phyloP scores from a whole-genome alignment of 805 yeast species.

The Zygoascus tannicola region DNA sequence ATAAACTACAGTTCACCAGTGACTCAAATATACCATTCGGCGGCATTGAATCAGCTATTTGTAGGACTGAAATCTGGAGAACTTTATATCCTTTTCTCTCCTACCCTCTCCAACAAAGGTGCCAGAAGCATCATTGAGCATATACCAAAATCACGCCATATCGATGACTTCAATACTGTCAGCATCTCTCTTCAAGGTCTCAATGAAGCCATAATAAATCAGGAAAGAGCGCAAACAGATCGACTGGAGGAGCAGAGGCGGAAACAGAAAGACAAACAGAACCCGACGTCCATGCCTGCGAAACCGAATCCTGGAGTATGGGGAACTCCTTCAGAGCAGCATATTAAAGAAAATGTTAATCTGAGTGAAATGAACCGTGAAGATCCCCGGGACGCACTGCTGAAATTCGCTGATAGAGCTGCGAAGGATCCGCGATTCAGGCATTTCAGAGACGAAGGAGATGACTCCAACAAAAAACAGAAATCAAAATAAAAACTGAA shows the following conservation, averaged over 20 bases:
- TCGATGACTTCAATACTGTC: constrained; percentile 24
- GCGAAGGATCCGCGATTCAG: constrained; percentile 19
- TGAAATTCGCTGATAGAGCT: constrained; percentile 25
- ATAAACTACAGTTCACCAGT: constrained; percentile 9
- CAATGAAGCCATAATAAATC: constrained; percentile 17
- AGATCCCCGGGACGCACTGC: constrained; percentile 29
- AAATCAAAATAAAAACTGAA: no score
- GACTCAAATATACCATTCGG: constrained; percentile 22
- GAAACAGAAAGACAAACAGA: constrained; percentile 5
- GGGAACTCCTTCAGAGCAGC: constrained; percentile 19
- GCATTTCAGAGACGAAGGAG: neutral
- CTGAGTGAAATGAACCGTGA: constrained; percentile 15
- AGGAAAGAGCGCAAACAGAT: constrained; percentile 5
- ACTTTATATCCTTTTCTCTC: constrained; percentile 23
- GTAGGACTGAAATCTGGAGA: constrained; percentile 24
- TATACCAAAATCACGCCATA: constrained; percentile 23
- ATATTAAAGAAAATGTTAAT: constrained; percentile 14
- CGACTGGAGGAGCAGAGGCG: constrained; percentile 3
- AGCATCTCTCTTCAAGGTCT: constrained; percentile 22
- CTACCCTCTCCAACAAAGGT: constrained; percentile 23
- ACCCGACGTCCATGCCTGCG: constrained; percentile 15
- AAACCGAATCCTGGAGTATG: constrained; percentile 19
- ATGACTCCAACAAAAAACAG: neutral
- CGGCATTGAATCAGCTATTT: constrained; percentile 24
- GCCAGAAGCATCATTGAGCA: constrained; percentile 21